Percentiles rank a stretch among this genome's conserved stretches.
These are phyloP conservation scores for Dendrothele bispora DNA, from an alignment of 768 basidiomycete species.

Conservation along the genomic window DNA sequence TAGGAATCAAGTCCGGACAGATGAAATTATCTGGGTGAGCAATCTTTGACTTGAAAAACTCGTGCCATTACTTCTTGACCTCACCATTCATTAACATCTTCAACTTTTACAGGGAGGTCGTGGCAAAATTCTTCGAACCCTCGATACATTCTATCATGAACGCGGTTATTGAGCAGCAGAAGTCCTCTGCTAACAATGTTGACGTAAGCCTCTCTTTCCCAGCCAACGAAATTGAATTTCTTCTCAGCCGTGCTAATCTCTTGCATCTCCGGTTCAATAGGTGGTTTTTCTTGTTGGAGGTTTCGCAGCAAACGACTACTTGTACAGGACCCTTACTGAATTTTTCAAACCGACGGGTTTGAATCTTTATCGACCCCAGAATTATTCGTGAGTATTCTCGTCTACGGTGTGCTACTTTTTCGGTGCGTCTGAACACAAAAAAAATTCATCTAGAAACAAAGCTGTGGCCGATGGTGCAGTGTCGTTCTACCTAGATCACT, in stretches of 20 bases:
- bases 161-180: slow-evolving; percentile 32
- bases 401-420: too few species aligned
- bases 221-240: too few species aligned
- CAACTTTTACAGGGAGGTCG: slow-evolving; percentile 15
- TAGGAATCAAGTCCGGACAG: slow-evolving; percentile 38
- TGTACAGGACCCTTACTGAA: slow-evolving; percentile 39
- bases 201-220: slow-evolving; percentile 23
- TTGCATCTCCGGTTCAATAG: slow-evolving; percentile 15
- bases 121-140: slow-evolving; percentile 43
- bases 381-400: slow-evolving; percentile 47
- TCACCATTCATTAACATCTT: too few species aligned
- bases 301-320: slow-evolving; percentile 50
- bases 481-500: slow-evolving; percentile 36
- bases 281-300: slow-evolving; percentile 52
- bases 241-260: too few species aligned
- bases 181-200: slow-evolving; percentile 28
- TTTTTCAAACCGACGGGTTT: slow-evolving; percentile 34
- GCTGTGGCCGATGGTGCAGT: slow-evolving; percentile 43
- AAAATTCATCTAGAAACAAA: slow-evolving; percentile 31
- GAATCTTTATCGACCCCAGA: slow-evolving; percentile 41
- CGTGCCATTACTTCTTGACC: not conserved
- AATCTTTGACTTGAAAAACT: not conserved
- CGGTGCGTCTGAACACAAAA: too few species aligned
- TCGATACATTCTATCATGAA: slow-evolving; percentile 36
- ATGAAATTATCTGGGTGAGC: slow-evolving; percentile 37